Conservation (phyloP, 2,329 filamentous ascomycete genomes). For the Chaetomium globosum region DNA sequence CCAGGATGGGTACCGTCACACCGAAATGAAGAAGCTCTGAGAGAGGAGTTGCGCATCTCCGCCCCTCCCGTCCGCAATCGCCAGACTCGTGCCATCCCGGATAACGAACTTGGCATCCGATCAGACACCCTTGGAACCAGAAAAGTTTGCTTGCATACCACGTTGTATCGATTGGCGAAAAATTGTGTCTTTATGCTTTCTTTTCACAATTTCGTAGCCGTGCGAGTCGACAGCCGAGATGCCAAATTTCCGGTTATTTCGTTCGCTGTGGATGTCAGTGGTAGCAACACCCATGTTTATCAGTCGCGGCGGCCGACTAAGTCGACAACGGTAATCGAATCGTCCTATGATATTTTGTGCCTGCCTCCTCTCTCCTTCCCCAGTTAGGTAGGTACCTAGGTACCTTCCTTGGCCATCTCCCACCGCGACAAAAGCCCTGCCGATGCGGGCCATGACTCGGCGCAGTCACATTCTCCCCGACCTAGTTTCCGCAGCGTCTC, state of each 20-base stretch:
- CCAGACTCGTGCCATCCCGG: neutral
- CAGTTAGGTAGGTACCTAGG: too few species aligned
- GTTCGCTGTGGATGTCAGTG: too few species aligned
- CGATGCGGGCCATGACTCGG: neutral
- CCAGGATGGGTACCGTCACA: neutral
- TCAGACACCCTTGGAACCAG: neutral
- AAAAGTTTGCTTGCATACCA: too few species aligned
- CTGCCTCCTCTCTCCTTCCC: too few species aligned
- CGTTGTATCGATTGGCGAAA: neutral
- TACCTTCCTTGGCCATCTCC: neutral
- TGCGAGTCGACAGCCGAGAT: neutral
- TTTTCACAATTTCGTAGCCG: neutral
- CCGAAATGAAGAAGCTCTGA: neutral
- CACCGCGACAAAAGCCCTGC: neutral
- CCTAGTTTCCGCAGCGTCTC: neutral
- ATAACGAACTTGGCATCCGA: conserved; percentile 3
- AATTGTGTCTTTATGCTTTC: neutral
- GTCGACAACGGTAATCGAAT: neutral
- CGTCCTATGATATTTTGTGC: neutral
- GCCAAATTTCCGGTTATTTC: neutral
- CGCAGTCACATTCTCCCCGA: neutral
- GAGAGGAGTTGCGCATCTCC: neutral
- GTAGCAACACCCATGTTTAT: neutral
- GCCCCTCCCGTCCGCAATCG: neutral
- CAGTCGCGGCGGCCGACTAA: neutral